Conservation (phyloP, 2,329 filamentous ascomycete genomes). For the Domatiomyces globalis region DNA sequence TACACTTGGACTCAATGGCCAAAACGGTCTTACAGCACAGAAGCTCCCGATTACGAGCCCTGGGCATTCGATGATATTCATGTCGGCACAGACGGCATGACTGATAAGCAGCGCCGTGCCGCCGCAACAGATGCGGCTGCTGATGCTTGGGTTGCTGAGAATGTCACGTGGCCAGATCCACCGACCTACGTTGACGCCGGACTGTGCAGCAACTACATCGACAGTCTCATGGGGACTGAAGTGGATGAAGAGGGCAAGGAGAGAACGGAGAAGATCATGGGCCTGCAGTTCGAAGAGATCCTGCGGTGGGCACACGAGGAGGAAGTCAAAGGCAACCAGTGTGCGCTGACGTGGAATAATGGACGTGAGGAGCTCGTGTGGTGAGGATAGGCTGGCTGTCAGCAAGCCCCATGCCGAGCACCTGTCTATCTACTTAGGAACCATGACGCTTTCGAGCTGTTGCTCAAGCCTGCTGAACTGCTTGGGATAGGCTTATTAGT, state of each 20-base stretch:
- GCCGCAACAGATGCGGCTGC: neutral
- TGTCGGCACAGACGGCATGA: neutral
- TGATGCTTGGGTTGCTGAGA: neutral
- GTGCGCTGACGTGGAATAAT: neutral
- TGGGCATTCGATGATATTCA: too few species aligned
- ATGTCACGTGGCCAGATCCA: neutral
- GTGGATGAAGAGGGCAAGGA: neutral
- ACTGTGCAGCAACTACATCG: neutral
- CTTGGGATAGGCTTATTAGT: too few species aligned
- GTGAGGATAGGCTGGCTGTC: neutral
- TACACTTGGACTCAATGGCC: too few species aligned
- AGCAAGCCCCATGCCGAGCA: too few species aligned
- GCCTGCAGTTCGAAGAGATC: constrained; percentile 17
- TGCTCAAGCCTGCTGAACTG: neutral
- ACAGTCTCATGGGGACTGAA: neutral
- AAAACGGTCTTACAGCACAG: too few species aligned
- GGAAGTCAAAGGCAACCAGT: neutral
- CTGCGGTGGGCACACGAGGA: neutral
- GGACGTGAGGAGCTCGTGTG: neutral
- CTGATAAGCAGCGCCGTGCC: neutral
- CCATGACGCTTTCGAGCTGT: neutral
- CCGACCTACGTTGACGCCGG: neutral
- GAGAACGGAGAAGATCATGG: neutral
- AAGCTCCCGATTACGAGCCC: too few species aligned
- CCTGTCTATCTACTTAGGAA: too few species aligned